These are phyloP conservation scores for Cylindrodendrum hubeiense DNA, from an alignment of 2,329 filamentous ascomycete species.

Conservation along the genomic window DNA sequence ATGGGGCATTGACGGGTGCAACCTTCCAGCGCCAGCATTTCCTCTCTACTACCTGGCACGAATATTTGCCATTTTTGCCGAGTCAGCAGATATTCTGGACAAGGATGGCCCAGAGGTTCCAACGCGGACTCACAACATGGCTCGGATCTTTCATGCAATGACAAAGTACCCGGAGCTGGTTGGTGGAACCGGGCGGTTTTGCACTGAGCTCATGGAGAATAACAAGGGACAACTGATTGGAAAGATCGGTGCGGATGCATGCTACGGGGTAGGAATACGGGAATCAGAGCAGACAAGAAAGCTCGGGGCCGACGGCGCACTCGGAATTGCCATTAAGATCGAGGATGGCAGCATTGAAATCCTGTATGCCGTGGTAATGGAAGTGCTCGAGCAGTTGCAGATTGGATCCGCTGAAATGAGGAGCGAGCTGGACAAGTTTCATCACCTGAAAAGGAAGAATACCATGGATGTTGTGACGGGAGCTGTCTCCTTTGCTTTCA, in stretches of 20 bases:
- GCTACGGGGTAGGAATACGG: constrained; percentile 59
- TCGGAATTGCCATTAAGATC: constrained; percentile 62
- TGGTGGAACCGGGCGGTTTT: constrained; percentile 60
- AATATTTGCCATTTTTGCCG: constrained; percentile 54
- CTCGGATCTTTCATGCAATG: constrained; percentile 58
- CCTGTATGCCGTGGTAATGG: constrained; percentile 57
- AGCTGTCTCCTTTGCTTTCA: constrained; percentile 30
- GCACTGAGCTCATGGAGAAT: constrained; percentile 57
- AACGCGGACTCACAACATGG: constrained; percentile 41
- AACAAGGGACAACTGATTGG: constrained; percentile 56
- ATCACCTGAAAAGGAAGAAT: constrained; percentile 51
- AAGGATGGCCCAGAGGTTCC: neutral
- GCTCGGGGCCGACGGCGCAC: constrained; percentile 51
- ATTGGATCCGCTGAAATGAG: constrained; percentile 51
- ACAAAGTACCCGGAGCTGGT: constrained; percentile 55
- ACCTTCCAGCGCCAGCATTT: constrained; percentile 59
- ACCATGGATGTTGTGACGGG: constrained; percentile 55
- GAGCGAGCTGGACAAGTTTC: constrained; percentile 48
- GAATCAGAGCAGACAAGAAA: constrained; percentile 50
- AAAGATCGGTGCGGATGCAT: constrained; percentile 63
- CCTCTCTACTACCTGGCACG: constrained; percentile 51
- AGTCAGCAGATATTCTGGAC: constrained; percentile 42
- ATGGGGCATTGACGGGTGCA: constrained; percentile 62
- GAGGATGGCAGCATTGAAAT: constrained; percentile 60
- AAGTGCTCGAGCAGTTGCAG: constrained; percentile 57